A percentile compares a stretch with the other conserved stretches of the same genome.
Evolutionary conservation across 202 grass and related monocot species (phyloP).

Genomic region (Carex arenaria): DNA sequence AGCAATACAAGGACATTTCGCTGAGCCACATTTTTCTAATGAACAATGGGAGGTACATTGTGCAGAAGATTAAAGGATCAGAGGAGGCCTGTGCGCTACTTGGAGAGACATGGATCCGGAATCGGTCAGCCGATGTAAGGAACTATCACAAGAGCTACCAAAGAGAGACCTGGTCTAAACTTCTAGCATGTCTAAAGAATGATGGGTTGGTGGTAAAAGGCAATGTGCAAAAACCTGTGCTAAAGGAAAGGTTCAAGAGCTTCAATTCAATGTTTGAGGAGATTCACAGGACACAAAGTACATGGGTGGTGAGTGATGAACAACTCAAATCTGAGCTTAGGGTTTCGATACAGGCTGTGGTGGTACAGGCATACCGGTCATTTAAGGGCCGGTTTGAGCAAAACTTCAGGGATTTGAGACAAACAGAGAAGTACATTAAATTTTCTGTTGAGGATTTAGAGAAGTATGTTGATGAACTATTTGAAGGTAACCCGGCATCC

Average conservation of each 20-base stretch:
- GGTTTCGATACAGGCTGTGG: conserved; percentile 69
- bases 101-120: conserved; percentile 65
- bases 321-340: conserved; percentile 84
- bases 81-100: conserved; percentile 55
- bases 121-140: conserved; percentile 66
- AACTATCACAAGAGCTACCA: conserved; percentile 97
- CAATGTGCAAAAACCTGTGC: conserved; percentile 57
- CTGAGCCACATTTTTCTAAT: conserved; percentile 70
- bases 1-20: conserved; percentile 58
- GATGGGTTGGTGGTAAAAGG: conserved; percentile 66
- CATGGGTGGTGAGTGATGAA: conserved; percentile 67
- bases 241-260: conserved; percentile 88
- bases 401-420: conserved; percentile 49
- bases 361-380: conserved; percentile 76
- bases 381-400: conserved; percentile 75
- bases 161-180: conserved; percentile 75
- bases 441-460: conserved; percentile 67
- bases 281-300: conserved; percentile 72
- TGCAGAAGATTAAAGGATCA: conserved; percentile 80
- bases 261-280: conserved; percentile 91
- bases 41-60: conserved; percentile 88
- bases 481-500: conserved; percentile 62
- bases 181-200: conserved; percentile 51
- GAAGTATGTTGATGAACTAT: conserved; percentile 64
- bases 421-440: conserved; percentile 91